Base-by-base conservation (phyloP, 345 rosid genomes). In the Pugionium cornutum region DNA sequence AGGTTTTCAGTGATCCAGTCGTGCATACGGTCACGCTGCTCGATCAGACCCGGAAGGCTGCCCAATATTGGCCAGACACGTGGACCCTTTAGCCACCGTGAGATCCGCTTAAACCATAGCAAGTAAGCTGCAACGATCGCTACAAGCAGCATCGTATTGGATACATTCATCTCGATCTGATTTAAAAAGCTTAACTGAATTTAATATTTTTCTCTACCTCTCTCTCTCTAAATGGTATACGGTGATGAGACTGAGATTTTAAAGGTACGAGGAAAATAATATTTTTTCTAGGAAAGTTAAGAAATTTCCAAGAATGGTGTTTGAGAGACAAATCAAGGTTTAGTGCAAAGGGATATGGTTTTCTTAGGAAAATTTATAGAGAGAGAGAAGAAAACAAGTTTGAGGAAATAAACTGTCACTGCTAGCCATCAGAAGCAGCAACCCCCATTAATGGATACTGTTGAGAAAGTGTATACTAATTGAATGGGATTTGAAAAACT, bases 1-100 rank as follows among this genome's bases (percentile, higher is more conserved):
- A 90, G 97, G 76, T 88, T 94, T 76, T 90, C 96, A 62, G 82
- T 76, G 85, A 94, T 94, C 99, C 97, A 94, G 83, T 94, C 99
- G 64, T 90, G 99, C 89, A 94, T 61, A 58, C 99, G 96, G 59
- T 90, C 90, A 62, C 84, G 80, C 55, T 94, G 89, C 78, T 88
- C 80, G 64, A 94, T 81, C 81, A 94, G 76, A 6, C 96, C 97
- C 0, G 99, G 97, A 3, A 94, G 90, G 75, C 97, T 94, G 18
- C 99, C 99, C 73, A 90, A 35, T 37, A 94, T n/a, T 0, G 92
- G 92, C 95, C 95, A 90, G 33, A 90, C 99, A 73, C 89, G 85
- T 50, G 97, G 99, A 69, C 97, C 99, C 50, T 74, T 81, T 2
- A 85, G 51, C 31, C 89, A 78, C 77, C 97, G 84, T 5, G 90